Evolutionary conservation across 164 flowering plant genomes (phyloP), one percentile per base, ranked within the genome.

Genomic region (Chloranthus sessilifolius): DNA sequence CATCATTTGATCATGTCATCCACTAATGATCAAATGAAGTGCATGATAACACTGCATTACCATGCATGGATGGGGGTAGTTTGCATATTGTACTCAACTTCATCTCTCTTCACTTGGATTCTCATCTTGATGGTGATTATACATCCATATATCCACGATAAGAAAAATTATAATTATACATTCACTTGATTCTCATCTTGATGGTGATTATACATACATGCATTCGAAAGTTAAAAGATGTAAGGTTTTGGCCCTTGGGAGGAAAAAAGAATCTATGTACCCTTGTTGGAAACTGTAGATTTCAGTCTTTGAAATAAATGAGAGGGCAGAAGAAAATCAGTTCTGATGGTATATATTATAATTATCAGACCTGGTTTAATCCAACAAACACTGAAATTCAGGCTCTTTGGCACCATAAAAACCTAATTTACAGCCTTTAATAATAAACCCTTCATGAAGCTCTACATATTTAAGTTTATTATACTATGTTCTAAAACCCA

Each of bases 381-480:
- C 49, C 68, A 56, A 66, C 63, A 52, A 64, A 56, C 69, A 66
- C 79, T 69, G 68, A 68, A 58, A 48, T 61, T 71, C 44, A 66
- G 58, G 56, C n/a, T n/a, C 58, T 64, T 57, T 55, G 49, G 56
- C 52, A 61, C 61, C 61, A 51, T 49, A 50, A 10, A 64, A 46
- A 11, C n/a, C n/a, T n/a, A n/a, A n/a, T n/a, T n/a, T n/a, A n/a
- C n/a, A n/a, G n/a, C n/a, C n/a, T n/a, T n/a, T n/a, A n/a, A n/a
- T n/a, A n/a, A n/a, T n/a, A n/a, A n/a, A n/a, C n/a, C n/a, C n/a
- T n/a, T n/a, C n/a, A n/a, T n/a, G n/a, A n/a, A n/a, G n/a, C n/a
- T n/a, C n/a, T n/a, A n/a, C n/a, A n/a, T n/a, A n/a, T n/a, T n/a
- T n/a, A n/a, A n/a, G n/a, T n/a, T n/a, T n/a, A n/a, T n/a, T n/a